These are phyloP conservation scores for Linum lewisii DNA, from an alignment of 345 rosid genomes.

Conservation along the genomic window DNA sequence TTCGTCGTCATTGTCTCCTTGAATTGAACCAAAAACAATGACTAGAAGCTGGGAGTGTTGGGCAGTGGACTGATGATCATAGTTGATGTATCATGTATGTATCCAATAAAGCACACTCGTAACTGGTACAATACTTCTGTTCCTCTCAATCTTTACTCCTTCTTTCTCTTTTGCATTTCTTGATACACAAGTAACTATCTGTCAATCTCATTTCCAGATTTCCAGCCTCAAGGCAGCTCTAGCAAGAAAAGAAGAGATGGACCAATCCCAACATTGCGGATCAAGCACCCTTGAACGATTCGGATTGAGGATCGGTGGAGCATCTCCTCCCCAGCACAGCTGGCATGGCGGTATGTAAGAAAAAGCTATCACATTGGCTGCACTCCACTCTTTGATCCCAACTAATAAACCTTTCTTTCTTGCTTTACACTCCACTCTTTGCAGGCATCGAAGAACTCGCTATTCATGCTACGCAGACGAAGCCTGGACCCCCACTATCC, in stretches of 20 bases:
- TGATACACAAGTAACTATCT: neutral
- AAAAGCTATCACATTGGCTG: neutral
- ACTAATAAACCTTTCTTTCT: too few relatives aligned
- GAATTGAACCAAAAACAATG: too few relatives aligned
- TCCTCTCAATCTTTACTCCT: too few relatives aligned
- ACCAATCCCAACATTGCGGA: constrained; percentile 15
- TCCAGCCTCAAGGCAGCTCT: constrained; percentile 25
- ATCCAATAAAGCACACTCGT: too few relatives aligned
- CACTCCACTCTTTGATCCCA: too few relatives aligned
- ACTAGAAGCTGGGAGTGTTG: too few relatives aligned
- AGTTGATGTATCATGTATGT: too few relatives aligned
- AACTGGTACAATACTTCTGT: too few relatives aligned
- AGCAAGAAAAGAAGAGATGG: constrained; percentile 21
- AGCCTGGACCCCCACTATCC: constrained; percentile 24
- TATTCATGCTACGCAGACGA: constrained; percentile 11
- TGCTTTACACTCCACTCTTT: neutral
- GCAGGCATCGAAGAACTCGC: constrained; percentile 12
- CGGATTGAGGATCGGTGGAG: constrained; percentile 9
- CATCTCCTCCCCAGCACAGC: constrained; percentile 14
- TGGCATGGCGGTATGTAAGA: constrained; percentile 12
- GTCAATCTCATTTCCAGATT: constrained; percentile 13
- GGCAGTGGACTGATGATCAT: too few relatives aligned
- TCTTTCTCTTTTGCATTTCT: neutral
- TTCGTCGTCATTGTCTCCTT: too few relatives aligned
- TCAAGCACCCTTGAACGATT: constrained; percentile 23